Evolutionary conservation across 176 grass and related monocot genomes (phyloP), one percentile per base, ranked within the genome.

Genomic region (Avena sativa): DNA sequence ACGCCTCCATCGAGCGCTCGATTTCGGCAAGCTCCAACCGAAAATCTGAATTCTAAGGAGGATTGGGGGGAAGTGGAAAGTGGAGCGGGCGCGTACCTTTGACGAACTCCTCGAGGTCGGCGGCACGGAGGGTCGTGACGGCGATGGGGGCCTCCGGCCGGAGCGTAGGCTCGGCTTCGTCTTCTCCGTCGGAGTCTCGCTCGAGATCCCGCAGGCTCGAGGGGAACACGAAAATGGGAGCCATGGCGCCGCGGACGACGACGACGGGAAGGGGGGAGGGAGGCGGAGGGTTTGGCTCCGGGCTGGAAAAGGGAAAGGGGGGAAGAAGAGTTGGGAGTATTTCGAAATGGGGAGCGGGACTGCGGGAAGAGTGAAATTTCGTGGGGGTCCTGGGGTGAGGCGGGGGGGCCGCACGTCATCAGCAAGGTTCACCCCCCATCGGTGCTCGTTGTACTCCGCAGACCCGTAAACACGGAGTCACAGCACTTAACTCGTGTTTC

Each of bases 31-130:
- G 30, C 30, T 59, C 53, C 40, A 7, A 9, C 15, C 4, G 4
- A 36, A 43, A 21, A 2, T 16, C 4, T 9, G 20, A 17, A 21
- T 17, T 12, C 46, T 38, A 8, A 12, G 25, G 78, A 26, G 6
- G 21, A 0, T 3, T 17, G 20, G 46, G 30, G 51, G 51, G 20
- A 15, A 55, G 79, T 2, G 21, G 28, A 14, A 23, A 50, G 19
- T 8, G 44, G 58, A 60, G 79, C 44, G 44, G 71, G 58, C 44
- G 43, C 50, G 75, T 38, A 96, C 96, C 96, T 91, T 96, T 98
- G 85, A 98, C 96, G 88, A 98, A 93, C 81, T 96, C 96, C 79
- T 98, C 93, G 67, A 98, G 76, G 76, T 96, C 86, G 83, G 92
- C 88, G 65, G 96, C 71, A 76, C 93, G 94, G 88, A 98, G 86